Percentiles rank a stretch among this genome's conserved stretches.
phyloP scores from a whole-genome alignment of 306 rosid genomes.

The Castanea sativa region DNA sequence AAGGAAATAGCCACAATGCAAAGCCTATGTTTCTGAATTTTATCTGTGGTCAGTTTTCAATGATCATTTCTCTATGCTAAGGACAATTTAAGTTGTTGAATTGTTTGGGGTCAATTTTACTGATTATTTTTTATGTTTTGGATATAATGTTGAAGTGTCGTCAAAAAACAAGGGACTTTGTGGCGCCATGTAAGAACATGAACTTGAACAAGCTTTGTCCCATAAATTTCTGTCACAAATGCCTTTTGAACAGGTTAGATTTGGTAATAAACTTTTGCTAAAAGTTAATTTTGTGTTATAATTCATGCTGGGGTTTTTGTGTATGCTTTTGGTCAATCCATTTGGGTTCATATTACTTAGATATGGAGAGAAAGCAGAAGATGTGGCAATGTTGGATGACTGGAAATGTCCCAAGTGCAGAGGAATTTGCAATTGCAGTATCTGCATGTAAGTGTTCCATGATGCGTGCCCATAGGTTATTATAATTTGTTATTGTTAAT shows the following conservation, averaged over 20 bases:
- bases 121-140: conserved; percentile 1
- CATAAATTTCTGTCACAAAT: conserved; percentile 54
- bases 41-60: neutral
- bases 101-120: neutral
- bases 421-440: conserved; percentile 74
- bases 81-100: neutral
- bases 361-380: conserved; percentile 68
- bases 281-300: no score
- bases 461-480: neutral
- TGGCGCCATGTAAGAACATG: conserved; percentile 49
- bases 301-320: no score
- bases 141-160: conserved; percentile 50
- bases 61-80: neutral
- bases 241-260: conserved; percentile 71
- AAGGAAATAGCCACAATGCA: neutral
- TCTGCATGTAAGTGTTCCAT: conserved; percentile 53
- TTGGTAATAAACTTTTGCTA: neutral
- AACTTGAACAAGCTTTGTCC: conserved; percentile 48
- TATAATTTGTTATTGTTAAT: neutral
- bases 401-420: conserved; percentile 85
- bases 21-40: neutral
- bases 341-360: conserved; percentile 30
- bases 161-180: conserved; percentile 60
- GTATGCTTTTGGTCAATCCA: neutral
- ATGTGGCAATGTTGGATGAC: conserved; percentile 28